phyloP scores from a whole-genome alignment of 345 rosid species.

The Hibiscus tridactylites region DNA sequence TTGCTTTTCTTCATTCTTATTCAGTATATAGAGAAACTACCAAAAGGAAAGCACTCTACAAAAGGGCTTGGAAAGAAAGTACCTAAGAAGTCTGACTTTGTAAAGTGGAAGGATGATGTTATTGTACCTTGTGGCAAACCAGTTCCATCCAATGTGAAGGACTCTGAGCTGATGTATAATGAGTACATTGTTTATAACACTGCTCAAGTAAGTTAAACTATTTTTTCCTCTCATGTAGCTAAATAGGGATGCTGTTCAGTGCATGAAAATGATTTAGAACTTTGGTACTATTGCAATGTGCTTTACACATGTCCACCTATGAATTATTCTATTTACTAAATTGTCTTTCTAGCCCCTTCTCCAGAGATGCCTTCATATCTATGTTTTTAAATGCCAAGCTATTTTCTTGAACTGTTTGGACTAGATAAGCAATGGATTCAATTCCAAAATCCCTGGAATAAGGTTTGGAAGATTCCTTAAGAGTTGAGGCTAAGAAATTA shows the following conservation, averaged over 20 bases:
- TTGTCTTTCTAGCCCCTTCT: neutral
- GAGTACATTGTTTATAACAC: constrained; percentile 87
- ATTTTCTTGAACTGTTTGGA: neutral
- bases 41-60: constrained; percentile 84
- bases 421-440: neutral
- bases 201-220: constrained; percentile 56
- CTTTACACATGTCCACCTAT: neutral
- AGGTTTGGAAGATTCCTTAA: neutral
- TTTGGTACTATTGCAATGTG: neutral
- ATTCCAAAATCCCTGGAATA: neutral
- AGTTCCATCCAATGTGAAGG: constrained; percentile 55
- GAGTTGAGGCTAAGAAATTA: neutral
- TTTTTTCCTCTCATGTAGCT: neutral
- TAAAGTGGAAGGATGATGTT: constrained; percentile 78
- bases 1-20: constrained; percentile 6
- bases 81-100: constrained; percentile 66
- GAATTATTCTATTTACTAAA: neutral
- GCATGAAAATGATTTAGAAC: neutral
- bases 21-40: constrained; percentile 83
- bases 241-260: neutral
- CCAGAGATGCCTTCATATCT: neutral
- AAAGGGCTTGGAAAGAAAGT: constrained; percentile 88
- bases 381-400: neutral
- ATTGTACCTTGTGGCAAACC: constrained; percentile 92
- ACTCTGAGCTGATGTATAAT: constrained; percentile 85